Evolutionary conservation across 2,329 filamentous ascomycete genomes (phyloP), one percentile per base, ranked within the genome.

Genomic region (Penicillium occitanis): DNA sequence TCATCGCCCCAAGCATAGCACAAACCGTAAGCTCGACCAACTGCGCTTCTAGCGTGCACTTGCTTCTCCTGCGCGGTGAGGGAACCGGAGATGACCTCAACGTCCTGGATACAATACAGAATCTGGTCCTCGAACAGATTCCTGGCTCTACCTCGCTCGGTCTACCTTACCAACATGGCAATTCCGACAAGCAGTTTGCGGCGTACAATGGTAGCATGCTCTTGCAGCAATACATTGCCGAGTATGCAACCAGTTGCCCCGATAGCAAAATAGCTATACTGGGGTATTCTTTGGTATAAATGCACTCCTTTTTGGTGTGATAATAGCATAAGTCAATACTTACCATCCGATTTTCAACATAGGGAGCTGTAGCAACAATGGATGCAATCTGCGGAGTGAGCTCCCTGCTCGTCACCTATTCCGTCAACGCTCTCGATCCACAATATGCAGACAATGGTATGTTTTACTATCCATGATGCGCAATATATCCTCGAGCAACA

Each of bases 321-420:
- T 2, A n/a, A 51, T 51, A 7, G 5, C 4, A 51, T 30, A 8
- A 14, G 11, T 17, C 22, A 7, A 33, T 37, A 14, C 55, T 37
- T 14, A 42, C 3, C 3, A 58, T 35, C 22, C 8, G 6, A 48
- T 10, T 5, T 42, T 42, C 6, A 19, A 30, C 8, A 28, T 44
- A 60, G 71, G 70, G 70, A 17, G 70, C 70, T 8, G 65, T 72
- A 8, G 59, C 69, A 35, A 53, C 71, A 66, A 73, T 73, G 71
- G 69, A 71, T 51, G 70, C 67, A 10, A 55, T 73, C 17, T 73
- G 71, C 37, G 71, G 70, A 30, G 70, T 70, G 33, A 71, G 71
- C 62, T 68, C 67, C 60, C 22, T 67, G 48, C 44, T 40, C 22
- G 35, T 66, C 6, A 35, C 65, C 4, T 60, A 61, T 33, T 61